Percentiles rank a stretch among this genome's conserved stretches.
Conservation (phyloP, 495 filamentous ascomycete species). For the Glutinoglossum americanum region DNA sequence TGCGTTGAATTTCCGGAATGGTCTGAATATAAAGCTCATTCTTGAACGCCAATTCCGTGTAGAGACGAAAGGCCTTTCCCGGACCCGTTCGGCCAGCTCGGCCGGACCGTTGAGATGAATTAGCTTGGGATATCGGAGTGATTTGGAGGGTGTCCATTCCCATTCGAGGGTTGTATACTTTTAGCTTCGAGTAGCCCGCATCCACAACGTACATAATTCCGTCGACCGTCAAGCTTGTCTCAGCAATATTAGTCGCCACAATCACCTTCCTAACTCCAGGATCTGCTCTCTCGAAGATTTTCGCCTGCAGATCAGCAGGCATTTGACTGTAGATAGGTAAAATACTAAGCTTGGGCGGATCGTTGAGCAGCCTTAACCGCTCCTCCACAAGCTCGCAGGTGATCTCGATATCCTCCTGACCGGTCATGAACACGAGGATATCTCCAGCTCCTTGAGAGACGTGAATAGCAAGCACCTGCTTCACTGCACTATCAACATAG, state of each 20-base stretch:
- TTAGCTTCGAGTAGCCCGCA: slow-evolving; percentile 86
- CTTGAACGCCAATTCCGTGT: slow-evolving; percentile 83
- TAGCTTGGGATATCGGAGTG: slow-evolving; percentile 93
- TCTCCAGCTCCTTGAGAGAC: slow-evolving; percentile 81
- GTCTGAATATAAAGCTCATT: slow-evolving; percentile 96
- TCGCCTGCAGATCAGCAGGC: slow-evolving; percentile 93
- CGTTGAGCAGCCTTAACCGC: slow-evolving; percentile 73
- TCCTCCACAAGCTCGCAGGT: slow-evolving; percentile 89
- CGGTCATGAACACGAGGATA: slow-evolving; percentile 98
- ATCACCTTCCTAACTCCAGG: slow-evolving; percentile 92
- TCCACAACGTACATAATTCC: slow-evolving; percentile 99
- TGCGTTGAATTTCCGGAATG: slow-evolving; percentile 95
- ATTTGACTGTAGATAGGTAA: slow-evolving; percentile 98
- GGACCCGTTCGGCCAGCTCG: slow-evolving; percentile 89
- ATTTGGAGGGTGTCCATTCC: slow-evolving; percentile 99
- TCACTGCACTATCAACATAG: slow-evolving; percentile 91
- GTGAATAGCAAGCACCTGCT: slow-evolving; percentile 93
- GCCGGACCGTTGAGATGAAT: slow-evolving; percentile 80
- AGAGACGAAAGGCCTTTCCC: slow-evolving; percentile 86
- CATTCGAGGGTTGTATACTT: slow-evolving; percentile 97
- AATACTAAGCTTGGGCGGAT: slow-evolving; percentile 85
- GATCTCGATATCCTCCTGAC: slow-evolving; percentile 94
- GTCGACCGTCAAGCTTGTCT: slow-evolving; percentile 94
- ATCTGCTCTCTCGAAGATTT: slow-evolving; percentile 82
- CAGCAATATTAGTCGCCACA: slow-evolving; percentile 96